These are phyloP conservation scores for Fomitopsis palustris DNA, from an alignment of 1,284 basidiomycete species.

Conservation along the genomic window DNA sequence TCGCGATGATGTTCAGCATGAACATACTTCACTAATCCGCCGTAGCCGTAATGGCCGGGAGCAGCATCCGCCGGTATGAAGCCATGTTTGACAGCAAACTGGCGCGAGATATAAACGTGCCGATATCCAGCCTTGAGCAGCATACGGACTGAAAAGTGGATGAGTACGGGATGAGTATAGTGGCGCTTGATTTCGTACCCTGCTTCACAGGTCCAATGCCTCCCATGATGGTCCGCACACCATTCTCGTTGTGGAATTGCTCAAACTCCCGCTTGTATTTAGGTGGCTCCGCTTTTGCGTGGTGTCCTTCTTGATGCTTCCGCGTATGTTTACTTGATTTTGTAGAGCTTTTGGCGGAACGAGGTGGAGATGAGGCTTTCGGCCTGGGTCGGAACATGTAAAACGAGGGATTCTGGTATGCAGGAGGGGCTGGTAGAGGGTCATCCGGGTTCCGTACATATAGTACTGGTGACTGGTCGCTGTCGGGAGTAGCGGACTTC, in stretches of 20 bases:
- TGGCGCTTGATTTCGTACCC: conserved; percentile 26
- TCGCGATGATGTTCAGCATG: neutral
- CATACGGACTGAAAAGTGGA: conserved; percentile 74
- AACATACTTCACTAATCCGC: conserved; percentile 69
- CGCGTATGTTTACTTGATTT: conserved; percentile 36
- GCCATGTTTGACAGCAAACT: conserved; percentile 86
- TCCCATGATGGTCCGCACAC: conserved; percentile 90
- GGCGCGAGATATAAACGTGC: conserved; percentile 93
- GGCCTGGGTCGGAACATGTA: conserved; percentile 54
- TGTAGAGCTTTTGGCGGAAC: conserved; percentile 24
- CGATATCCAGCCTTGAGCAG: conserved; percentile 91
- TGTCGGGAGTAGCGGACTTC: conserved; percentile 33
- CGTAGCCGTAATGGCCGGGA: conserved; percentile 83
- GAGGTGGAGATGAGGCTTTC: conserved; percentile 21
- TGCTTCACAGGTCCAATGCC: conserved; percentile 87
- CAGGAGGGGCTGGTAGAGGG: conserved; percentile 55
- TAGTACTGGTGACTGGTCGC: conserved; percentile 45
- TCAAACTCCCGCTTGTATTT: conserved; percentile 77
- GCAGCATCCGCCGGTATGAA: conserved; percentile 87
- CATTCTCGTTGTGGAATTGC: conserved; percentile 86
- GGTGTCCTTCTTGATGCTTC: conserved; percentile 30
- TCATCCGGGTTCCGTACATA: conserved; percentile 59
- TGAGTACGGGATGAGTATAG: neutral
- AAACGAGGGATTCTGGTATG: conserved; percentile 66
- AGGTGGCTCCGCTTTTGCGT: conserved; percentile 38